Evolutionary conservation across 768 basidiomycete species (phyloP), one percentile per base, ranked within the genome.

Genomic region (Amanita jacksonii): DNA sequence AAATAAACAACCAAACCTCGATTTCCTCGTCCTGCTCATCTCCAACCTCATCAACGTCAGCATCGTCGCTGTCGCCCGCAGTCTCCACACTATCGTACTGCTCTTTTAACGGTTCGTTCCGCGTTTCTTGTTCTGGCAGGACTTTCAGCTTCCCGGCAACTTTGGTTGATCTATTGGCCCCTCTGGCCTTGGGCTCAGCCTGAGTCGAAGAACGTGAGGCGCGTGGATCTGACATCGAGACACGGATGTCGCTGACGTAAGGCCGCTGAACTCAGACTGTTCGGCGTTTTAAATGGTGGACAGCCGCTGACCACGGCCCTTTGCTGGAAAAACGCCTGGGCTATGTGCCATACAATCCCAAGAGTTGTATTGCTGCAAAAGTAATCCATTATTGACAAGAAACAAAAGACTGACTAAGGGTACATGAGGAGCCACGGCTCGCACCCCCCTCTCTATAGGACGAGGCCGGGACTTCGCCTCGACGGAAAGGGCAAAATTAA

Each of bases 131-230:
- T 56, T 91, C 88, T 38, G 88, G 88, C 23, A 91, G 70, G 12
- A 91, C 85, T 57, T 91, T 90, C 51, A 91, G 76, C 59, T 91
- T 91, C 34, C 86, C 85, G 9, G 81, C 80, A 7, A 82, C 76
- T 57, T 88, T 88, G 0, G 85, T 86, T 15, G 83, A 79, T 51
- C 85, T 70, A 53, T 86, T 85, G 10, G 84, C 83, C 0, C 84
- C 83, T 42, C 84, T 72, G 16, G 70, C 63, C 52, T 83, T 85
- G 8, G 66, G 59, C 48, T 81, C 79, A 9, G 54, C 52, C 10
- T 56, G 41, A 22, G 45, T 23, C 34, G 50, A 46, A 6, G 53
- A 15, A 6, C 24, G 25, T 38, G 24, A 45, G n/a, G 31, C 28
- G 13, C 36, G 36, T n/a, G 22, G 37, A 13, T 38, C 44, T n/a